Evolutionary conservation across 768 basidiomycete genomes (phyloP).

Genomic region (Macrocybe gigantea): DNA sequence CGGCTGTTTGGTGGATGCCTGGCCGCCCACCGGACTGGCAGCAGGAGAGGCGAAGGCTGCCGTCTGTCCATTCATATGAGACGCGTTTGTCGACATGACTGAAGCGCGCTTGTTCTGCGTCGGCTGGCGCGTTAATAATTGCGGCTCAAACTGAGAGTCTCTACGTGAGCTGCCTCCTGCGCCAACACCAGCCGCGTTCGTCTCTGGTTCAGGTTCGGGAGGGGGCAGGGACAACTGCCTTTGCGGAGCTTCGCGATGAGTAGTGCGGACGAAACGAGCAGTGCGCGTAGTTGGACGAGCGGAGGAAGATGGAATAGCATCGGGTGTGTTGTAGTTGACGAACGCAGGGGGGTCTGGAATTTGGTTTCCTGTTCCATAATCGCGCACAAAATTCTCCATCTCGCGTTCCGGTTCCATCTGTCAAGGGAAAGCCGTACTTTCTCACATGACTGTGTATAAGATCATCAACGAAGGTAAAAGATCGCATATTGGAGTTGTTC

Average conservation of each 20-base stretch:
- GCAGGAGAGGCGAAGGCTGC: slow-evolving; percentile 15
- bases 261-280: slow-evolving; percentile 45
- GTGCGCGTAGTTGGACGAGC: slow-evolving; percentile 50
- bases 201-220: slow-evolving; percentile 34
- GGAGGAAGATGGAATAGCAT: slow-evolving; percentile 56
- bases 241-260: slow-evolving; percentile 32
- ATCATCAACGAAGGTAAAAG: slow-evolving; percentile 1
- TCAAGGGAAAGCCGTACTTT: slow-evolving; percentile 81
- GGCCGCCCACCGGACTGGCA: slow-evolving; percentile 12
- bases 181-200: slow-evolving; percentile 68
- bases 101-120: slow-evolving; percentile 19
- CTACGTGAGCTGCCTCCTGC: slow-evolving; percentile 47
- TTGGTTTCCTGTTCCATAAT: slow-evolving; percentile 81
- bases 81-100: slow-evolving; percentile 19
- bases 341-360: slow-evolving; percentile 88
- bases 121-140: slow-evolving; percentile 14
- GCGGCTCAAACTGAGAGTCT: slow-evolving; percentile 25
- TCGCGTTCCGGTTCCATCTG: slow-evolving; percentile 85
- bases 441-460: slow-evolving; percentile 74
- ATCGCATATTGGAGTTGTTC: slow-evolving; percentile 14
- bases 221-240: slow-evolving; percentile 19
- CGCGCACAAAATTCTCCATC: slow-evolving; percentile 82
- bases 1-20: slow-evolving; percentile 12
- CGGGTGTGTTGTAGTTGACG: slow-evolving; percentile 72
- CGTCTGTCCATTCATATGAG: not conserved